Evolutionary conservation across 805 yeast species (phyloP).

Genomic region (Yamadazyma sp.): DNA sequence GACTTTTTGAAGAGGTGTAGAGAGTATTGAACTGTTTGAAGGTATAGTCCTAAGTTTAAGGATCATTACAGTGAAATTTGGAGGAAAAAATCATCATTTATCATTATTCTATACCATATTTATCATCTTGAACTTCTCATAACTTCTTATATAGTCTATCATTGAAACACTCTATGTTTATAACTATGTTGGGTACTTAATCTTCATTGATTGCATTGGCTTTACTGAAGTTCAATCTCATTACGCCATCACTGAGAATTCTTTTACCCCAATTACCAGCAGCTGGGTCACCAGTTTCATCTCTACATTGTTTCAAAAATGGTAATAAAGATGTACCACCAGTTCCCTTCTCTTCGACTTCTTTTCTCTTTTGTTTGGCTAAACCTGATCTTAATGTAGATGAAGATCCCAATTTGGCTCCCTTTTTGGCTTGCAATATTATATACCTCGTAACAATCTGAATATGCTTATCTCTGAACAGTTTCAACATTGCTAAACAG

Average conservation of each 20-base stretch:
- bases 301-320: conserved; percentile 91
- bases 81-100: no score
- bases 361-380: conserved; percentile 48
- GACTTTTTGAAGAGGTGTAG: no score
- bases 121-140: no score
- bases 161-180: no score
- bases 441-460: conserved; percentile 89
- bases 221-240: conserved; percentile 38
- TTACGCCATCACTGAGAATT: conserved; percentile 54
- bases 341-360: conserved; percentile 71
- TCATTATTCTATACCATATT: no score
- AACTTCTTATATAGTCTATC: no score
- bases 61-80: no score
- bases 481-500: conserved; percentile 81
- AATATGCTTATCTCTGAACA: conserved; percentile 89
- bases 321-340: conserved; percentile 94
- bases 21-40: no score
- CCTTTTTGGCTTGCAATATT: conserved; percentile 69
- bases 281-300: conserved; percentile 92
- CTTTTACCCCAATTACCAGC: conserved; percentile 91
- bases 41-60: no score
- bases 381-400: conserved; percentile 65
- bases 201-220: conserved; percentile 43
- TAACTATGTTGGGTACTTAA: conserved; percentile 14
- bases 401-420: conserved; percentile 50